These are phyloP conservation scores for Penicillium malachiteum DNA, from an alignment of 495 filamentous ascomycete species.

Conservation along the genomic window DNA sequence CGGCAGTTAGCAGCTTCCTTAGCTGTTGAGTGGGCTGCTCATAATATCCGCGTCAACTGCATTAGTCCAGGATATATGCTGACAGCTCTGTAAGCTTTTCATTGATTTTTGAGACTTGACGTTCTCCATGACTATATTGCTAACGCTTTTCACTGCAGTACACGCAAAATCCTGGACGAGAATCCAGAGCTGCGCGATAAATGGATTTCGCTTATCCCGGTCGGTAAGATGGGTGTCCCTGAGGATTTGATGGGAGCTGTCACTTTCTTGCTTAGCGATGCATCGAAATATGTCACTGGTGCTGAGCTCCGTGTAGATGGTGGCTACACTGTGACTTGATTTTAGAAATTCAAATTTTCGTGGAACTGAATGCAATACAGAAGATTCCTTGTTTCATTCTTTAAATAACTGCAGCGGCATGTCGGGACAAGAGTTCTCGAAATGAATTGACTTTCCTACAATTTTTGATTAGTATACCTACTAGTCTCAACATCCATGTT, in stretches of 20 bases:
- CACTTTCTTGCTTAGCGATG: constrained; percentile 85
- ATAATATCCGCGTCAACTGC: constrained; percentile 84
- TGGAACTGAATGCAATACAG: too few species aligned
- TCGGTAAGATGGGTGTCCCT: constrained; percentile 88
- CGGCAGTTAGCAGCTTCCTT: constrained; percentile 76
- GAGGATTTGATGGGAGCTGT: constrained; percentile 93
- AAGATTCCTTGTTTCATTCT: too few species aligned
- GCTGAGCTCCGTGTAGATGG: constrained; percentile 89
- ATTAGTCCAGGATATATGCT: constrained; percentile 94
- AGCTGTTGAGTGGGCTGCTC: constrained; percentile 85
- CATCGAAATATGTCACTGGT: constrained; percentile 81
- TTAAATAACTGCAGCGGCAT: too few species aligned
- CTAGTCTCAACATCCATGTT: too few species aligned
- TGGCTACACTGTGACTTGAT: constrained; percentile 82
- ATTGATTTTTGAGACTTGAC: too few species aligned
- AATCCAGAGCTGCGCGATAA: constrained; percentile 82
- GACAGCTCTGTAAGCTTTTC: constrained; percentile 66
- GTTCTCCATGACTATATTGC: not conserved
- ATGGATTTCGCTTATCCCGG: constrained; percentile 89
- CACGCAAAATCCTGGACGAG: constrained; percentile 89
- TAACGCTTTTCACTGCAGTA: constrained; percentile 48
- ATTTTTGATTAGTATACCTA: too few species aligned
- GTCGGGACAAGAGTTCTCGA: too few species aligned
- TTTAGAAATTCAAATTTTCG: not conserved
- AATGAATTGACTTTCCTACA: too few species aligned